These are phyloP conservation scores for Plasmodium vinckei DNA, from an alignment of 169 alveolate genomes.

Conservation along the genomic window DNA sequence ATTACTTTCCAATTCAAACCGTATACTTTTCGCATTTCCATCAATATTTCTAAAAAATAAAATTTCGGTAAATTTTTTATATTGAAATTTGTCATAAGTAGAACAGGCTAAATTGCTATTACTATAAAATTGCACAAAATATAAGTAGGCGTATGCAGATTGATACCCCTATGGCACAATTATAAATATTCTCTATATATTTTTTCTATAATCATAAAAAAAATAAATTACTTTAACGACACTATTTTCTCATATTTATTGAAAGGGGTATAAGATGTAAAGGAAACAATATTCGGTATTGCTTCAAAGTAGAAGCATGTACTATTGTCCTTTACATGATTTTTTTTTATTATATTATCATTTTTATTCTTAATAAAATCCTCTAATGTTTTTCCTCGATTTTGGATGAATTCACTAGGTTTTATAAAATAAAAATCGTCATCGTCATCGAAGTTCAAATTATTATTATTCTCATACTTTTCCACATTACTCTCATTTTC, in stretches of 20 bases:
- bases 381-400: conserved; percentile 44
- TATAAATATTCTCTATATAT: too few species aligned
- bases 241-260: conserved; percentile 52
- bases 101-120: background rate
- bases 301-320: conserved; percentile 33
- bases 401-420: conserved; percentile 42
- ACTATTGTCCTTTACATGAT: conserved; percentile 12
- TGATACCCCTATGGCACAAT: too few species aligned
- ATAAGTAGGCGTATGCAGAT: too few species aligned
- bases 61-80: conserved; percentile 2
- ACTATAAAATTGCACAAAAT: too few species aligned
- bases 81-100: background rate
- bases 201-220: background rate
- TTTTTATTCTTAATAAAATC: conserved; percentile 43
- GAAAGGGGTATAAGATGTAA: conserved; percentile 64
- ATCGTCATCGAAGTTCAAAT: background rate
- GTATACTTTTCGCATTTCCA: conserved; percentile 27
- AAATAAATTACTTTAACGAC: conserved; percentile 43
- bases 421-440: conserved; percentile 10
- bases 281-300: conserved; percentile 48
- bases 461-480: background rate
- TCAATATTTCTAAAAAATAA: conserved; percentile 39
- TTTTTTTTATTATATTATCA: conserved; percentile 30
- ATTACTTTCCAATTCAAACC: conserved; percentile 14
- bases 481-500: conserved; percentile 4